Evolutionary conservation across 2,329 filamentous ascomycete species (phyloP).

Genomic region (Fusarium guadeloupense): DNA sequence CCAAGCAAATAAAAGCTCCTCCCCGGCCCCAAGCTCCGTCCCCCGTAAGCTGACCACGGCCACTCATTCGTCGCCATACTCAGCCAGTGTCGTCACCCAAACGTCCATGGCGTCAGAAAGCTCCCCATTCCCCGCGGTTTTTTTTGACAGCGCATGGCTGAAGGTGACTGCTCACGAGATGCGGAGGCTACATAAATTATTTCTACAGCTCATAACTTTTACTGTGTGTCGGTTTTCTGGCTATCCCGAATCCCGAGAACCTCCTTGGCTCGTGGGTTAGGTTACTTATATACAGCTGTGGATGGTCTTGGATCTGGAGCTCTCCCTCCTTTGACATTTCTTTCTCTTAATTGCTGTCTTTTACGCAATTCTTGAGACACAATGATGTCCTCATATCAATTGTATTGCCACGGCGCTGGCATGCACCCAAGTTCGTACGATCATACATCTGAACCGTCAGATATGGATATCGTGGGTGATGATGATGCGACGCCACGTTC

Average conservation of each 20-base stretch:
- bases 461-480: conserved; percentile 11
- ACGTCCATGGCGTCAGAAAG: conserved; percentile 16
- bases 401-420: conserved; percentile 24
- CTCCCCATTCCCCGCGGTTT: conserved; percentile 28
- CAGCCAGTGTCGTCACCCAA: conserved; percentile 35
- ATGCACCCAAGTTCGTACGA: conserved; percentile 4
- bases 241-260: neutral
- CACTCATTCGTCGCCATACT: conserved; percentile 11
- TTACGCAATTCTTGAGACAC: neutral
- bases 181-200: conserved; percentile 9
- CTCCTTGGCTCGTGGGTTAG: neutral
- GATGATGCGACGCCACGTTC: conserved; percentile 8
- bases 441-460: neutral
- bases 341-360: neutral
- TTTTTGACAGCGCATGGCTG: conserved; percentile 25
- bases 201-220: neutral
- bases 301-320: neutral
- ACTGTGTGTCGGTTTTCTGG: conserved; percentile 14
- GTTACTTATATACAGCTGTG: conserved; percentile 22
- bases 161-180: conserved; percentile 27
- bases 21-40: conserved; percentile 12
- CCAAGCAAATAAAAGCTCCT: neutral
- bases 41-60: conserved; percentile 28
- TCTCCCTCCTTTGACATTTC: neutral
- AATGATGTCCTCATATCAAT: conserved; percentile 28